phyloP scores from a whole-genome alignment of 1,139 yeast genomes.

The Hanseniaspora uvarum region DNA sequence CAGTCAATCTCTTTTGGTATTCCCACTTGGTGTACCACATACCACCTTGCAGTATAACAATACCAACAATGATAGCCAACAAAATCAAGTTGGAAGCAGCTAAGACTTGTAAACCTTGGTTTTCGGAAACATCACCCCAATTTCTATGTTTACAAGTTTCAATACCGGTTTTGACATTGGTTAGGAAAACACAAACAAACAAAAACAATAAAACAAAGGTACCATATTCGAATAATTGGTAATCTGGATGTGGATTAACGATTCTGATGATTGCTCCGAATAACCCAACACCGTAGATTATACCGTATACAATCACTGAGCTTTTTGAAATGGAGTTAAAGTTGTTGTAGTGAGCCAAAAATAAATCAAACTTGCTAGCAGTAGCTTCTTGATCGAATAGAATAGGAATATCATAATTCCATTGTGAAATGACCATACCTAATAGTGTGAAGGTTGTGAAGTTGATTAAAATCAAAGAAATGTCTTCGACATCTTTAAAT shows the following conservation, averaged over 20 bases:
- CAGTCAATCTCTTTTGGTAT: conserved; percentile 46
- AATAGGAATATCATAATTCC: conserved; percentile 74
- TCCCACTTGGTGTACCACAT: conserved; percentile 82
- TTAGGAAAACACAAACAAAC: conserved; percentile 66
- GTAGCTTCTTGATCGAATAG: conserved; percentile 52
- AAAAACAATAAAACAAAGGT: conserved; percentile 61
- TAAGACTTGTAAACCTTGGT: conserved; percentile 79
- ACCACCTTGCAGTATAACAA: conserved; percentile 74
- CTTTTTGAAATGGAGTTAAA: conserved; percentile 50
- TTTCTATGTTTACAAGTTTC: conserved; percentile 56
- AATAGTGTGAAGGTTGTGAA: conserved; percentile 57
- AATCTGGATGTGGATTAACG: conserved; percentile 74
- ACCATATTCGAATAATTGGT: conserved; percentile 83
- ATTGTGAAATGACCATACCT: conserved; percentile 68
- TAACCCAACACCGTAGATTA: conserved; percentile 45
- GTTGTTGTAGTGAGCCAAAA: conserved; percentile 61
- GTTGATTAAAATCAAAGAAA: conserved; percentile 28
- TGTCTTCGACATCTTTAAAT: conserved; percentile 23
- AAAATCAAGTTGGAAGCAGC: conserved; percentile 82
- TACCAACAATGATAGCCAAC: conserved; percentile 62
- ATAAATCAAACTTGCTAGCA: conserved; percentile 45
- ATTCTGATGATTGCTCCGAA: conserved; percentile 67
- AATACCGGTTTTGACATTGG: conserved; percentile 77
- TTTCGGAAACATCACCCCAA: conserved; percentile 89
- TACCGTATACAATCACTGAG: conserved; percentile 44